Evolutionary conservation across 148 eudicot genomes (phyloP).

Genomic region (Fagopyrum esculentum): DNA sequence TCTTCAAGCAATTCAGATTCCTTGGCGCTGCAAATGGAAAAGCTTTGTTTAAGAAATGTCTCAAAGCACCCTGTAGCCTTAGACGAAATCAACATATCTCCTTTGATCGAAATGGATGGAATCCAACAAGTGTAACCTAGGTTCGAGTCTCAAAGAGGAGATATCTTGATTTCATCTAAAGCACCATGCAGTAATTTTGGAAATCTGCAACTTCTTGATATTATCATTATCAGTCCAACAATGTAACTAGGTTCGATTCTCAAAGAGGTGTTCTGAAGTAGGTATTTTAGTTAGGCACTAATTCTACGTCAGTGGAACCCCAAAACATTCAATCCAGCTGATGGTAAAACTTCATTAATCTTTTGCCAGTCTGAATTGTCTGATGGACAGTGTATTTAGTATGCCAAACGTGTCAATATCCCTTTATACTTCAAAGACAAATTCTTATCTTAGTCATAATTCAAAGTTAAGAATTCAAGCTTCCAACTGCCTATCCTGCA

Average conservation of each 20-base stretch:
- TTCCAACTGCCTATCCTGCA: neutral
- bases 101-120: neutral
- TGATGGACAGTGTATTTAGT: neutral
- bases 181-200: neutral
- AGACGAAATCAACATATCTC: neutral
- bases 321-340: neutral
- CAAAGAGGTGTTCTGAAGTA: neutral
- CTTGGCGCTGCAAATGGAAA: constrained; percentile 37
- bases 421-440: neutral
- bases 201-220: neutral
- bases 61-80: neutral
- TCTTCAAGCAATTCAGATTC: constrained; percentile 90
- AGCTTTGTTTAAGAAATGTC: neutral
- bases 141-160: too few relatives aligned
- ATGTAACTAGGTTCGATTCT: neutral
- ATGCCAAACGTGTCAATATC: neutral
- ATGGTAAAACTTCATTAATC: neutral
- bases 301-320: neutral
- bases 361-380: neutral
- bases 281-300: neutral
- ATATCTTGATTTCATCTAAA: too few relatives aligned
- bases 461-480: neutral
- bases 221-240: neutral
- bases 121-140: neutral
- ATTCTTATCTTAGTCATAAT: neutral